Conservation (phyloP, 169 alveolate species). For the Neospora caninum region DNA sequence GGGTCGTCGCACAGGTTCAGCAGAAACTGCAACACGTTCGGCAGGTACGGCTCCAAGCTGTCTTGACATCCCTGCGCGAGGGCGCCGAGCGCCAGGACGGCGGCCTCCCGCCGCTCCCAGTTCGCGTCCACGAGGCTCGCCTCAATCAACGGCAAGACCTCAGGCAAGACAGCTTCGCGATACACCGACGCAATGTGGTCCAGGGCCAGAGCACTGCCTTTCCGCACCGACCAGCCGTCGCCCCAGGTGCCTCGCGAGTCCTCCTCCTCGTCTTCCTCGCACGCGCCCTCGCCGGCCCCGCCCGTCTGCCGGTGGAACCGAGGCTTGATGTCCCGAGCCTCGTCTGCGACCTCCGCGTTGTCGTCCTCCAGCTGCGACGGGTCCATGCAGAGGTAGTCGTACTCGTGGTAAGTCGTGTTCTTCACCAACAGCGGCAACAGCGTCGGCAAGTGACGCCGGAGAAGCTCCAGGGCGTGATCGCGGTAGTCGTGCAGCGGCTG, state of each 20-base stretch:
- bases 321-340: constrained; percentile 83
- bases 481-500: constrained; percentile 67
- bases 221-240: constrained; percentile 89
- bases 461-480: constrained; percentile 21
- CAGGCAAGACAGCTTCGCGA: constrained; percentile 79
- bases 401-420: constrained; percentile 83
- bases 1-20: constrained; percentile 59
- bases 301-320: constrained; percentile 69
- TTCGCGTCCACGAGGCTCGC: constrained; percentile 64
- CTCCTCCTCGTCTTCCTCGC: constrained; percentile 68
- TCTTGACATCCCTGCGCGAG: constrained; percentile 89
- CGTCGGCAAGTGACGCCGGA: constrained; percentile 54
- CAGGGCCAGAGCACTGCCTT: constrained; percentile 86
- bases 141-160: constrained; percentile 82
- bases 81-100: constrained; percentile 92
- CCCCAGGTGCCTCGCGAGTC: constrained; percentile 72
- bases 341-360: constrained; percentile 83
- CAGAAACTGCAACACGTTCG: constrained; percentile 77
- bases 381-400: constrained; percentile 90
- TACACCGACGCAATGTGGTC: constrained; percentile 80
- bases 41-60: constrained; percentile 83
- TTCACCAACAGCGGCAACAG: constrained; percentile 73
- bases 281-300: constrained; percentile 20
- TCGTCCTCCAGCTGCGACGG: constrained; percentile 88
- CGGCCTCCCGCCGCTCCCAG: constrained; percentile 90